Evolutionary conservation across 345 rosid genomes (phyloP).

Genomic region (Microthlaspi erraticum): DNA sequence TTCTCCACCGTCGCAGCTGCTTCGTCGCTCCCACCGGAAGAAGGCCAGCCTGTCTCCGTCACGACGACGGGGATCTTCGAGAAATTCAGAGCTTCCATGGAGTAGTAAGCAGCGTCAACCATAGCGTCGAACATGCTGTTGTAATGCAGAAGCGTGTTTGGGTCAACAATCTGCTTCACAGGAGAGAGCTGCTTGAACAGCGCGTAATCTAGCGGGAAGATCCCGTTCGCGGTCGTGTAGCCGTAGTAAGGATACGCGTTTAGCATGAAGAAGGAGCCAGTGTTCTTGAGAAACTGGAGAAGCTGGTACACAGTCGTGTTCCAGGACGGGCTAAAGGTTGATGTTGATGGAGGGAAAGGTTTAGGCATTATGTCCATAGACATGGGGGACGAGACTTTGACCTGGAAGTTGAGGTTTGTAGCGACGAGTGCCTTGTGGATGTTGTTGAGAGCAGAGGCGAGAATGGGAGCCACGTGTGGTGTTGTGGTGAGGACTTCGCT

Average conservation of each 20-base stretch:
- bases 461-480: slow-evolving; percentile 76
- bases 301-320: slow-evolving; percentile 79
- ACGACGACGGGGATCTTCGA: slow-evolving; percentile 77
- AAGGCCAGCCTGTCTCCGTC: slow-evolving; percentile 99
- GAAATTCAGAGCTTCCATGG: slow-evolving; percentile 71
- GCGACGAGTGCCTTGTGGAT: slow-evolving; percentile 92
- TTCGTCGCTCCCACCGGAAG: slow-evolving; percentile 75
- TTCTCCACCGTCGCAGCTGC: slow-evolving; percentile 76
- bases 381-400: slow-evolving; percentile 87
- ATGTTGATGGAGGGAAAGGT: slow-evolving; percentile 94
- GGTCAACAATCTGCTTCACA: slow-evolving; percentile 96
- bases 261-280: slow-evolving; percentile 81
- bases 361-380: slow-evolving; percentile 82
- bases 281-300: slow-evolving; percentile 92
- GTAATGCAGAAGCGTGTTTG: slow-evolving; percentile 86
- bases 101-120: slow-evolving; percentile 97
- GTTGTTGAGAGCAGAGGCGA: slow-evolving; percentile 81
- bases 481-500: slow-evolving; percentile 81
- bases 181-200: slow-evolving; percentile 73
- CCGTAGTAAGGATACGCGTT: slow-evolving; percentile 96
- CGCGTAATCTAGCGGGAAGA: slow-evolving; percentile 90
- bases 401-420: slow-evolving; percentile 69
- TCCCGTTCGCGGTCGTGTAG: slow-evolving; percentile 78
- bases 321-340: slow-evolving; percentile 76
- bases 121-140: slow-evolving; percentile 97